Base-by-base conservation (phyloP, 257 asterid genomes). In the Solanum neorickii region DNA sequence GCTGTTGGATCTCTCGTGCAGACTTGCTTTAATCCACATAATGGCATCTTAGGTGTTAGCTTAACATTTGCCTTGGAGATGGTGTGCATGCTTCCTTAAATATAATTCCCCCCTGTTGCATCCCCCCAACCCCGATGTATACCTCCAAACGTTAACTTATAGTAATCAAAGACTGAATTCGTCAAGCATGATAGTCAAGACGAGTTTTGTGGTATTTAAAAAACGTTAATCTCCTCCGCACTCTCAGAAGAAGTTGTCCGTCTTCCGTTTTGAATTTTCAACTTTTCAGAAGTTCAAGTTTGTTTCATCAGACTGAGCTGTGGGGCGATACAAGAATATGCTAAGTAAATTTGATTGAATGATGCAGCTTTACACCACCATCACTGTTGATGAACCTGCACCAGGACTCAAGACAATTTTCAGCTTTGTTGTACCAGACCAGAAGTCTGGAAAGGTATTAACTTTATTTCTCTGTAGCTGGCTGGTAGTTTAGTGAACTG, bases 381-480 rank as follows among this genome's bases (percentile, higher is more conserved):
- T 95, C 88, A 91, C 95, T 29, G 90, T 94, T 41, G 98, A 97
- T 82, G 99, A 95, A 87, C 95, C 98, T 88, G 98, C 99, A 44
- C 99, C 99, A 44, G 99, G 99, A 72, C 95, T 95, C 92, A 97
- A 94, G 95, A 94, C 99, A 14, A 93, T 95, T 87, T 86, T 97
- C 75, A 94, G 97, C 94, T 93, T 94, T 87, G 92, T 91, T 77
- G 93, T 94, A 89, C 99, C 98, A 27, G 98, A 95, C 88, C 99
- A 94, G 87, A 95, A 90, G 87, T 97, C 99, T 82, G 99, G 96
- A 89, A 97, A 97, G 99, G 99, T 95, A 90, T 87, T 52, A n/a
- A 88, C 72, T 29, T 33, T 83, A 9, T 37, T 46, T 84, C 47
- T 69, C 56, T 72, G 39, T 39, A 18, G 20, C 31, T 49, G 29